A percentile compares a stretch with the other conserved stretches of the same genome.
Evolutionary conservation across 2,329 filamentous ascomycete genomes (phyloP).

Genomic region (Verticillium tricorpus): DNA sequence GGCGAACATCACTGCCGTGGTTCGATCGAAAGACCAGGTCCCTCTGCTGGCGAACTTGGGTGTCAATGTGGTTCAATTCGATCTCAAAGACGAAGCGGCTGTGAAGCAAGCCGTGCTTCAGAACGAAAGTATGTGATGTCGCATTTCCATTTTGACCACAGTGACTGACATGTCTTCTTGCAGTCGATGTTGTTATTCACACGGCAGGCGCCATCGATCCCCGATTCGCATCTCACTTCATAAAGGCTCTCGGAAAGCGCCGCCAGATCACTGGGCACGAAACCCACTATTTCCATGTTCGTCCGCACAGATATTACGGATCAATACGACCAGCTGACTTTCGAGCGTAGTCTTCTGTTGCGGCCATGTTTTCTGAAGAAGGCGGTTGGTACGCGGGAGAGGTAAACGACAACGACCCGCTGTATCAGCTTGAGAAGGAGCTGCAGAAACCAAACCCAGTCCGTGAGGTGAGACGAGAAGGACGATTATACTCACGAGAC

Average conservation of each 20-base stretch:
- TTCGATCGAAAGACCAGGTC: constrained; percentile 26
- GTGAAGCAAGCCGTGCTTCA: constrained; percentile 15
- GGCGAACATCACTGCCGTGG: constrained; percentile 23
- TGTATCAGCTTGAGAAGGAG: constrained; percentile 24
- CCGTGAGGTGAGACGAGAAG: constrained; percentile 17
- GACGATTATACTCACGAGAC: not conserved
- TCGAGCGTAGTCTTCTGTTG: constrained; percentile 18
- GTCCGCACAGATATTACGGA: not conserved
- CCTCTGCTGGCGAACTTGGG: constrained; percentile 23
- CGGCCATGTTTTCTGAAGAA: constrained; percentile 19
- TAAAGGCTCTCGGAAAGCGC: constrained; percentile 27
- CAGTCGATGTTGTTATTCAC: constrained; percentile 32
- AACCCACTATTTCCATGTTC: constrained; percentile 28
- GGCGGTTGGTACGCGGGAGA: constrained; percentile 25
- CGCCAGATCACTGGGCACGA: constrained; percentile 18
- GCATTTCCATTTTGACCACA: not conserved
- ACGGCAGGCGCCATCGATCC: constrained; percentile 25
- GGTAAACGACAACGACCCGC: constrained; percentile 23
- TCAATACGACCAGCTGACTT: rapidly evolving
- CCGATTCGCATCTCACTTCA: constrained; percentile 18
- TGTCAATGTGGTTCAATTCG: constrained; percentile 23
- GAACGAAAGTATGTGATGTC: constrained; percentile 18
- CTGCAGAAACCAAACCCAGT: constrained; percentile 19
- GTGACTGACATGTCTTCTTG: not conserved
- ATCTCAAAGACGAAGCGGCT: constrained; percentile 23